Conservation (phyloP, 345 rosid species). For the Pugionium dolabratum region DNA sequence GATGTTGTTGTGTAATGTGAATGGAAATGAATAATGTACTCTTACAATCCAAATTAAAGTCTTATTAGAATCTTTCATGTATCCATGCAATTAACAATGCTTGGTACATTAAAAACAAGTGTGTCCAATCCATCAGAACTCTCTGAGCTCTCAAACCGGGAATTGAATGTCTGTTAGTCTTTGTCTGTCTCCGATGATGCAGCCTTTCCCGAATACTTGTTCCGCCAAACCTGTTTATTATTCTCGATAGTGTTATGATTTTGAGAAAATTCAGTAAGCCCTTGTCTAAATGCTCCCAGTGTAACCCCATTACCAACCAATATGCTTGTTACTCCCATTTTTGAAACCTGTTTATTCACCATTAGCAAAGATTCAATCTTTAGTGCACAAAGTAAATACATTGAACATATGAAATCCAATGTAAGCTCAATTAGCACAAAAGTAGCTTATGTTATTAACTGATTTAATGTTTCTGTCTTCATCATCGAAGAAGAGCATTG, state of each 20-base stretch:
- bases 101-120: background rate
- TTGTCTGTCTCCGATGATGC: slow-evolving; percentile 45
- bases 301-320: slow-evolving; percentile 65
- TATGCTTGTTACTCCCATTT: slow-evolving; percentile 80
- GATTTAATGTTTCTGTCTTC: slow-evolving; percentile 70
- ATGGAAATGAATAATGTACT: too few species aligned
- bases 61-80: background rate
- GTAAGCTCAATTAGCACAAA: background rate
- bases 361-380: background rate
- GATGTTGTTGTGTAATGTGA: too few species aligned
- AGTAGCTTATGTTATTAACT: slow-evolving; percentile 39
- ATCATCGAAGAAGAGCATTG: slow-evolving; percentile 83
- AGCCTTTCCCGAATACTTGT: slow-evolving; percentile 56
- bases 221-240: slow-evolving; percentile 65
- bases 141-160: background rate
- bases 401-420: background rate
- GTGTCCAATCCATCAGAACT: background rate
- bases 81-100: background rate
- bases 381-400: background rate
- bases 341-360: slow-evolving; percentile 55
- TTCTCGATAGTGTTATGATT: slow-evolving; percentile 51
- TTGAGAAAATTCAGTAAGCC: slow-evolving; percentile 63
- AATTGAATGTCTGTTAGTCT: slow-evolving; percentile 10
- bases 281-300: slow-evolving; percentile 76
- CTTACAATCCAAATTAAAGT: too few species aligned